Evolutionary conservation across 805 yeast genomes (phyloP), one percentile per base, ranked within the genome.

Genomic region (Candida maesae): DNA sequence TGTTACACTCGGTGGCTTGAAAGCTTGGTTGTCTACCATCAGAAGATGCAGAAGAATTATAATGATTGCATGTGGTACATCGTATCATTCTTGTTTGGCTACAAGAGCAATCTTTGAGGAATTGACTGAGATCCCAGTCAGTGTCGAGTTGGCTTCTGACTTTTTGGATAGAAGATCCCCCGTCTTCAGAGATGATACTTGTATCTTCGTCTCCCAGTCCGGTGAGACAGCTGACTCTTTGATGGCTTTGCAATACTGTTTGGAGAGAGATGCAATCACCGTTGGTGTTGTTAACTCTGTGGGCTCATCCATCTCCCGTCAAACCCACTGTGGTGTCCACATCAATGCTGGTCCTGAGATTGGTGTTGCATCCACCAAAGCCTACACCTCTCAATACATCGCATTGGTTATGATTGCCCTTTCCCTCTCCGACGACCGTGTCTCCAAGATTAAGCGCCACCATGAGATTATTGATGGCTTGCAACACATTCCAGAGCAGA

Each of bases 31-130:
- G 49, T 80, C 93, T 21, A 85, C 93, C 34, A 86, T 93, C 49
- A 79, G 98, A 68, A 80, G 96, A 60, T 89, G 96, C 55, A 81
- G 97, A 68, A 80, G 99, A 67, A 76, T 93, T 56, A 86, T 90
- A 45, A 93, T 93, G 98, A 86, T 93, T 68, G 99, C 99, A 2
- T 93, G 99, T 70, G 99, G 99, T 70, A 93, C 99, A 6, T 93
- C 99, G 0, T 93, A 90, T 63, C 99, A 93, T 68, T 93, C 99
- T 14, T 93, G 99, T 72, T 69, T 93, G 61, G 99, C 99, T 16
- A 91, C 96, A 17, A 81, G 99, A 67, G 85, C 96, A 13, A 82
- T 89, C 50, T 90, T 93, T 62, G 99, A 93, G 68, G 99, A 93
- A 63, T 74, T 93, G 58, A 88, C 96, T 24, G 98, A 91, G 60